These are phyloP conservation scores for Aspergillus udagawae DNA, from an alignment of 2,329 filamentous ascomycete genomes.

Conservation along the genomic window DNA sequence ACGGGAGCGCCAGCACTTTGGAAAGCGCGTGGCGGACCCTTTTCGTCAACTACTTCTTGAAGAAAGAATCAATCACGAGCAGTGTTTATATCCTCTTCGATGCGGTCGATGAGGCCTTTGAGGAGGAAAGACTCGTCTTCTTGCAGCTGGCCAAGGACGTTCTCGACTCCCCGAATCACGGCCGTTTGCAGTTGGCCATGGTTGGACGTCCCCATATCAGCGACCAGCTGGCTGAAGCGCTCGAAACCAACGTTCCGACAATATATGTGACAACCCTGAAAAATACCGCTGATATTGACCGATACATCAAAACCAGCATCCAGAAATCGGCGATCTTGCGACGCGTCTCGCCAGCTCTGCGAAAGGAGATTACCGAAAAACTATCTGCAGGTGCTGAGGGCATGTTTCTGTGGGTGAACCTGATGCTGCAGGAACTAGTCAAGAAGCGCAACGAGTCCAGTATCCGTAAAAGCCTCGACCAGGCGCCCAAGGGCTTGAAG, in stretches of 20 bases:
- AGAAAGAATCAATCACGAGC: constrained; percentile 27
- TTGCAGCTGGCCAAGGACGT: constrained; percentile 33
- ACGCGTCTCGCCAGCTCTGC: constrained; percentile 26
- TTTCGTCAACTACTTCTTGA: constrained; percentile 38
- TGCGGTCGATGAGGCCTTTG: constrained; percentile 46
- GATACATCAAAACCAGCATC: constrained; percentile 43
- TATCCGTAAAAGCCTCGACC: constrained; percentile 43
- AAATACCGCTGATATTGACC: constrained; percentile 41
- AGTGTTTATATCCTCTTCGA: constrained; percentile 46
- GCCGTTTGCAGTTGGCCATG: constrained; percentile 30
- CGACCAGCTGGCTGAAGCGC: constrained; percentile 32
- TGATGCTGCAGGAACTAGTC: constrained; percentile 49
- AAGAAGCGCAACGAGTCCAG: constrained; percentile 38
- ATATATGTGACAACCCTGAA: constrained; percentile 44
- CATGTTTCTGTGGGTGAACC: constrained; percentile 48
- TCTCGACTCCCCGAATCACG: constrained; percentile 14
- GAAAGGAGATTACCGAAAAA: constrained; percentile 35
- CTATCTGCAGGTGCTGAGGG: constrained; percentile 45
- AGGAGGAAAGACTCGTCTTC: constrained; percentile 36
- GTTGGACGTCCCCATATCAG: constrained; percentile 41
- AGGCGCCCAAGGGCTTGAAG: constrained; percentile 44
- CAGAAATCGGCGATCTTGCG: constrained; percentile 36
- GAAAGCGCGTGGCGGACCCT: constrained; percentile 44
- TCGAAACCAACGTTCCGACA: constrained; percentile 35
- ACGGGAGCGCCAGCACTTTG: constrained; percentile 43